phyloP scores from a whole-genome alignment of 1,139 yeast genomes.

The Geotrichum macrosporum region DNA sequence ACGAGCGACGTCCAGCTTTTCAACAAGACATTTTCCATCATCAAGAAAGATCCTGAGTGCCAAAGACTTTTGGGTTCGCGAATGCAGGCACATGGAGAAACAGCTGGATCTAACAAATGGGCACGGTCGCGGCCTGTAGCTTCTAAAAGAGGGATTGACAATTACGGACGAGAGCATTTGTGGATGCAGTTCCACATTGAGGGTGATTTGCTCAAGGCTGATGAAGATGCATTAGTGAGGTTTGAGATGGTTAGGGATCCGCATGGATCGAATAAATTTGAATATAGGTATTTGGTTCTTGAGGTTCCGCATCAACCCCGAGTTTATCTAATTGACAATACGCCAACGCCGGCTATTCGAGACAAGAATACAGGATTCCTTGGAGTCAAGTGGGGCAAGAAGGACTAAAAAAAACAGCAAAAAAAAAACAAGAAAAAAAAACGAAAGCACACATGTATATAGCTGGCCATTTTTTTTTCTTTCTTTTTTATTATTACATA shows the following conservation, averaged over 20 bases:
- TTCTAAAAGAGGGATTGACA: constrained; percentile 47
- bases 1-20: constrained; percentile 88
- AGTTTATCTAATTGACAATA: constrained; percentile 62
- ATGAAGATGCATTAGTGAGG: constrained; percentile 22
- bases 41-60: constrained; percentile 63
- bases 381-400: constrained; percentile 82
- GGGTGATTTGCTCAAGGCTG: constrained; percentile 50
- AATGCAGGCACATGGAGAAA: constrained; percentile 79
- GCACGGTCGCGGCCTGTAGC: constrained; percentile 80
- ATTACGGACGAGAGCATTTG: constrained; percentile 73
- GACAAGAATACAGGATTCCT: constrained; percentile 52
- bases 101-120: constrained; percentile 60
- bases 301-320: constrained; percentile 71
- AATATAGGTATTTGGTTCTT: constrained; percentile 67
- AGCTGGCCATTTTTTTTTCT: too few relatives aligned
- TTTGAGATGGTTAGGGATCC: constrained; percentile 26
- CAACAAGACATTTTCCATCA: constrained; percentile 74
- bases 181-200: constrained; percentile 85
- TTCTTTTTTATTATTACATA: background rate
- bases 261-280: constrained; percentile 63
- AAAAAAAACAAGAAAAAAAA: too few relatives aligned
- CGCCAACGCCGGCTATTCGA: constrained; percentile 38
- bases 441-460: too few relatives aligned
- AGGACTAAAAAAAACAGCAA: constrained; percentile 36
- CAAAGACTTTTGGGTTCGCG: constrained; percentile 56